Evolutionary conservation across 1,284 basidiomycete species (phyloP), one percentile per base, ranked within the genome.

Genomic region (Trichosporon inkin): DNA sequence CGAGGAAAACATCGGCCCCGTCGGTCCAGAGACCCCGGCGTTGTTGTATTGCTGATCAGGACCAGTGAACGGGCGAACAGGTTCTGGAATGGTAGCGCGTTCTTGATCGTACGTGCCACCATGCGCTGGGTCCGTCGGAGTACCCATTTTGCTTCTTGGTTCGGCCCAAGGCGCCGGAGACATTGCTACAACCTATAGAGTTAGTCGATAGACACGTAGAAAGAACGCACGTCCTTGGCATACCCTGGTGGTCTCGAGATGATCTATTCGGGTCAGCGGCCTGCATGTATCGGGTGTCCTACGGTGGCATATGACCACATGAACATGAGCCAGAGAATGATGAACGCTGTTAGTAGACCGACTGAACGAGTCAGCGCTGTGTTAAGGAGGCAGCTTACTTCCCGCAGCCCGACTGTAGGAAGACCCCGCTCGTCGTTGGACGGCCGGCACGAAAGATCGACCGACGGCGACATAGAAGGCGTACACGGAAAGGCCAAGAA

Each of bases 221-320:
- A 24, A 14, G 16, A 36, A 78, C 84, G 68, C 68, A 88, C 88
- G 62, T 89, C 82, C 73, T 71, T 77, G 2, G 88, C 88, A 67
- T 81, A 85, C 2, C 88, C 89, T 19, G 89, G 88, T 6, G 85
- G 75, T 2, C 84, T 88, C 2, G 84, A 60, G 17, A 87, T 75
- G 32, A 87, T 81, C 87, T 78, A 44, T 10, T 6, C 14, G 7
- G 14, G 32, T 40, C 16, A 24, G 56, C 13, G 10, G 39, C 57
- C 35, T 17, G 17, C 17, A 11, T 6, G 2, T 2, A 54, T n/a
- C 3, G 22, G 10, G 8, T 4, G 11, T 62, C 75, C 49, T 58
- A 88, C 88, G 81, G 82, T 85, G 17, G 81, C 62, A 73, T 90
- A 91, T 3, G 84, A 80, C 88, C 88, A 89, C 0, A 85, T 57